phyloP scores from a whole-genome alignment of 805 yeast genomes.

The Phaffomyces opuntiae region DNA sequence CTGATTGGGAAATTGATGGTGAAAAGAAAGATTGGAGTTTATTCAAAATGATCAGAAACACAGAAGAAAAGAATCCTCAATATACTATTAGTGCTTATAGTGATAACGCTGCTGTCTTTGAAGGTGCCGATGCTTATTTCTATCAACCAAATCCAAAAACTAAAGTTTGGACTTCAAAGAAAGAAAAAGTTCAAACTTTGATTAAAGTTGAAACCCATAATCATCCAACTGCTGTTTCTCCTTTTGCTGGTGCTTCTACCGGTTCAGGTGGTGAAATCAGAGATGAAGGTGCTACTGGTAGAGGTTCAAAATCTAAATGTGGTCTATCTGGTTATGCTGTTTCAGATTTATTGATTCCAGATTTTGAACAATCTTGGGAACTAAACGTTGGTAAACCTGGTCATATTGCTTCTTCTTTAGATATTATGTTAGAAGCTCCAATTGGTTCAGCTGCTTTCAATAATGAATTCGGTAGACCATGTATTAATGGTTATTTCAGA shows the following conservation, averaged over 20 bases:
- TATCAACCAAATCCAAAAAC: constrained; percentile 72
- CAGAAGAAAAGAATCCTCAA: constrained; percentile 74
- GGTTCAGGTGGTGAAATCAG: constrained; percentile 99
- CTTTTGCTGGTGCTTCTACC: constrained; percentile 99
- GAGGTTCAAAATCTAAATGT: constrained; percentile 96
- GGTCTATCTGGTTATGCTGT: constrained; percentile 93
- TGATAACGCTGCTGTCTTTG: constrained; percentile 95
- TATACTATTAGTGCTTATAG: constrained; percentile 90
- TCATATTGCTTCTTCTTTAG: constrained; percentile 89
- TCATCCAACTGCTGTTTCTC: constrained; percentile 99
- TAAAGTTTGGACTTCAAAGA: constrained; percentile 64
- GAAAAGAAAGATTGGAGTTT: constrained; percentile 63
- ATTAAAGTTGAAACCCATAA: constrained; percentile 98
- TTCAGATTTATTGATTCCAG: constrained; percentile 84
- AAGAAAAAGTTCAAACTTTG: constrained; percentile 80
- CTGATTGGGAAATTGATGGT: constrained; percentile 95
- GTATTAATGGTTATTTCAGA: constrained; percentile 93
- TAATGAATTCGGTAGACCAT: constrained; percentile 98
- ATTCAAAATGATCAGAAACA: constrained; percentile 93
- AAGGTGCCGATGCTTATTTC: constrained; percentile 71
- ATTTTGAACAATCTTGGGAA: constrained; percentile 92
- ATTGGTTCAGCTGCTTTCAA: constrained; percentile 97
- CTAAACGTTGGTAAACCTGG: constrained; percentile 76
- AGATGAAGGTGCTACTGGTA: constrained; percentile 99
- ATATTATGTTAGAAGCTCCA: constrained; percentile 96